A percentile compares a stretch with the other conserved stretches of the same genome.
phyloP scores from a whole-genome alignment of 441 rosid genomes.

The Breynia disticha region DNA sequence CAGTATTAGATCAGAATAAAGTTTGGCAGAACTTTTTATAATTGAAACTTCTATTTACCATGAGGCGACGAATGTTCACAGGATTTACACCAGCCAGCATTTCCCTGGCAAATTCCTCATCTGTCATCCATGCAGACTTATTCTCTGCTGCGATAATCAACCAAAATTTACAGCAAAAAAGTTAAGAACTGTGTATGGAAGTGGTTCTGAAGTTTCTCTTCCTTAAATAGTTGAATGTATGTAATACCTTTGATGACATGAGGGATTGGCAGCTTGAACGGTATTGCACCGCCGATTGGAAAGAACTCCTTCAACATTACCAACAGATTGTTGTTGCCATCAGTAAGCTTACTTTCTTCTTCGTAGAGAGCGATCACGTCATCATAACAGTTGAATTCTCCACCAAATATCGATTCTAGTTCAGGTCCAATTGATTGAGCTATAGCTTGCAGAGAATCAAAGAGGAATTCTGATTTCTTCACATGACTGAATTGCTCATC shows the following conservation, averaged over 20 bases:
- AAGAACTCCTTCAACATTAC: constrained; percentile 45
- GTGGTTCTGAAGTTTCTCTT: not conserved
- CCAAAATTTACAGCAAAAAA: not conserved
- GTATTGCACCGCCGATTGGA: not conserved
- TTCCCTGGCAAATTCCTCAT: constrained; percentile 66
- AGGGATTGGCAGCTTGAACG: not conserved
- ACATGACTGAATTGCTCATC: constrained; percentile 60
- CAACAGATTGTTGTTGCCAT: constrained; percentile 34
- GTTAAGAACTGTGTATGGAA: not conserved
- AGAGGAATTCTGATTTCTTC: constrained; percentile 57
- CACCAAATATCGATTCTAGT: constrained; percentile 31
- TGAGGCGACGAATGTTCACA: constrained; percentile 41
- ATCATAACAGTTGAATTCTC: constrained; percentile 45
- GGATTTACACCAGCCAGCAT: constrained; percentile 77
- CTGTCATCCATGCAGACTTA: constrained; percentile 64
- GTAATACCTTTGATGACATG: not conserved
- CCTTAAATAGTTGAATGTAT: not conserved
- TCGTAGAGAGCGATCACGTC: constrained; percentile 41
- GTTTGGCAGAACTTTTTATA: not conserved
- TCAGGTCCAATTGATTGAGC: constrained; percentile 42
- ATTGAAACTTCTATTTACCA: constrained; percentile 25
- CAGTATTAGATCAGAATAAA: not conserved
- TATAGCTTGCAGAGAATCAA: constrained; percentile 34
- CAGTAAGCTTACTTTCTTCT: constrained; percentile 43
- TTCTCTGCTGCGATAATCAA: constrained; percentile 26